phyloP scores from a whole-genome alignment of 2,329 filamentous ascomycete genomes.

The Bipolaris oryzae region DNA sequence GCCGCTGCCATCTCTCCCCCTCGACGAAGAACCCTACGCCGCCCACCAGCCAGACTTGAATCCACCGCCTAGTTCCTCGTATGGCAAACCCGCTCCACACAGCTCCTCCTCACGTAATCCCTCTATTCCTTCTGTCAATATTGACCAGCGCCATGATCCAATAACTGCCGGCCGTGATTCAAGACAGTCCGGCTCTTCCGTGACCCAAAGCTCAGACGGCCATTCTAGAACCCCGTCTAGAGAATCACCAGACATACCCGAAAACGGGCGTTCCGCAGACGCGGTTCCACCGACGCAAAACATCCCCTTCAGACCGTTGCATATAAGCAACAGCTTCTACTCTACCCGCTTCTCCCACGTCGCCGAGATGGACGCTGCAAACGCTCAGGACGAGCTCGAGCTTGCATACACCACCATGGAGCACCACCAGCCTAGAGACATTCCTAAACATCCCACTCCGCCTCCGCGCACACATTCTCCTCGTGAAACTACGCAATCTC shows the following conservation, averaged over 20 bases:
- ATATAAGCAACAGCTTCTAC: constrained; percentile 42
- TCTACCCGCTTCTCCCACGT: constrained; percentile 41
- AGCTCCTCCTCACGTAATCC: constrained; percentile 17
- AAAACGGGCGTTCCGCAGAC: constrained; percentile 29
- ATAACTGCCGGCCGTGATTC: constrained; percentile 40
- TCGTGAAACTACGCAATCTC: constrained; percentile 35
- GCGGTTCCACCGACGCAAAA: constrained; percentile 38
- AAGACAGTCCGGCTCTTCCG: constrained; percentile 43
- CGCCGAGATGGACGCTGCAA: constrained; percentile 39
- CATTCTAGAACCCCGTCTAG: constrained; percentile 46
- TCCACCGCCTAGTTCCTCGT: constrained; percentile 29
- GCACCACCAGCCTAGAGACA: constrained; percentile 27
- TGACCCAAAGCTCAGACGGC: constrained; percentile 38
- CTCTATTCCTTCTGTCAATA: constrained; percentile 41
- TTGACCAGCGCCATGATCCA: constrained; percentile 40
- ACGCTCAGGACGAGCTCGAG: constrained; percentile 32
- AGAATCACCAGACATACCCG: constrained; percentile 39
- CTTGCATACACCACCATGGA: constrained; percentile 29
- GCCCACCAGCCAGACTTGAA: constrained; percentile 12
- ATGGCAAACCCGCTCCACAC: constrained; percentile 31
- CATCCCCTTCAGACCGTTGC: constrained; percentile 44
- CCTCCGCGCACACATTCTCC: constrained; percentile 31
- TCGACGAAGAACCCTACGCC: constrained; percentile 18
- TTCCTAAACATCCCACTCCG: constrained; percentile 31
- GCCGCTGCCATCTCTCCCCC: constrained; percentile 37